Evolutionary conservation across 495 filamentous ascomycete species (phyloP), one percentile per base, ranked within the genome.

Genomic region (Alectoria sarmentosa): DNA sequence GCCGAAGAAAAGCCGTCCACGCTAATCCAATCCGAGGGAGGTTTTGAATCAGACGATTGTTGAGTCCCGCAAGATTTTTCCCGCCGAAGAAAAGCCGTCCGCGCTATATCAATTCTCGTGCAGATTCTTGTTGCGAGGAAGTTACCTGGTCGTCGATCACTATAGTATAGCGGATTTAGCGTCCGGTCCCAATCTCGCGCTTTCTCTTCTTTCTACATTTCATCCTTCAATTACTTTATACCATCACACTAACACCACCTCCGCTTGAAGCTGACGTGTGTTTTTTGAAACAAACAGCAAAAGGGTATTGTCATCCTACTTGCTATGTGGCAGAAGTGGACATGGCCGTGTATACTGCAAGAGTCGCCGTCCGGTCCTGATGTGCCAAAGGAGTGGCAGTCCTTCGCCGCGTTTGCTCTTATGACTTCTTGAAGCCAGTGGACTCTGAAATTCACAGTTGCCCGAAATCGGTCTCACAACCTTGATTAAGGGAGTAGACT

Each of bases 131-230:
- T n/a, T n/a, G n/a, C n/a, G n/a, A n/a, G n/a, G n/a, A n/a, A n/a
- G n/a, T n/a, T n/a, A n/a, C n/a, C 38, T 49, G 28, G 48, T 23
- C 23, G 38, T 58, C 62, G 32, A 55, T 38, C 34, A 38, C n/a
- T n/a, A n/a, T n/a, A n/a, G n/a, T n/a, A n/a, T n/a, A n/a, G n/a
- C n/a, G n/a, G n/a, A n/a, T 26, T 30, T 64, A 42, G 32, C 21
- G 32, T 55, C 7, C 11, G 21, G 10, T 23, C 30, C 11, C 44
- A 3, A 3, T 2, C 42, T n/a, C 17, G 3, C 4, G 21, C 2
- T 9, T 11, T 46, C 17, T 46, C n/a, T 26, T 48, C n/a, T 26
- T 26, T 26, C 13, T 9, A 8, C 44, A 4, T 48, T 30, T 30
- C 23, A 4, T n/a, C n/a, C 44, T 46, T n/a, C 11, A 19, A 9